Base-by-base conservation (phyloP, 164 flowering plant species). In the Buxus sempervirens region DNA sequence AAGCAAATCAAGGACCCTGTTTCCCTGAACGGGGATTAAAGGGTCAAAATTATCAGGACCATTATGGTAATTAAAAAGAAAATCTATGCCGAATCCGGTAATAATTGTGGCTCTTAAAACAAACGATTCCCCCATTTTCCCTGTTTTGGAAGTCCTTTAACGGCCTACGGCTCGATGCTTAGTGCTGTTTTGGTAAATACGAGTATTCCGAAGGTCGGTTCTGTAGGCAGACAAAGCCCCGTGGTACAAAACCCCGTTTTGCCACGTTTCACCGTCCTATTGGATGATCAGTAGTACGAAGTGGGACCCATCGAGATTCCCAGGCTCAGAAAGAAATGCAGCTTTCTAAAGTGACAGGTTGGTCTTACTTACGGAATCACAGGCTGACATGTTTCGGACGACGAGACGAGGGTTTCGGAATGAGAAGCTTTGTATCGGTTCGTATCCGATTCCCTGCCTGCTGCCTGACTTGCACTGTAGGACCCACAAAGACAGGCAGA, bases 31-130 rank as follows among this genome's bases (percentile, higher is more conserved):
- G n/a, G n/a, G n/a, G n/a, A n/a, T n/a, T n/a, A n/a, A n/a, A n/a
- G n/a, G n/a, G n/a, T n/a, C n/a, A n/a, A 45, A 15, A 45, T 45
- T 45, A 10, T 1, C 12, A 55, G 58, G 58, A 26, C 15, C 22
- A 55, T 55, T 21, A 21, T 22, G 26, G 58, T 55, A 25, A 55
- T 67, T 62, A 56, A 4, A 13, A 16, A 15, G 53, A 18, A 38
- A 45, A 66, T 66, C 69, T 1, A 55, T 12, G 22, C n/a, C 32
- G 32, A 56, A 66, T 66, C 61, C 16, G 38, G 32, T 38, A 55
- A 66, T 66, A 28, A 65, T 10, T 36, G 55, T 36, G 65, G 60
- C 59, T 58, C 72, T 70, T 56, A 77, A 69, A 61, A 72, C 68
- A 67, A 72, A 72, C 64, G 32, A 78, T 63, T 19, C 53, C 58